Evolutionary conservation across 2,329 filamentous ascomycete species (phyloP).

Genomic region (Monilinia vaccinii-corymbosi): DNA sequence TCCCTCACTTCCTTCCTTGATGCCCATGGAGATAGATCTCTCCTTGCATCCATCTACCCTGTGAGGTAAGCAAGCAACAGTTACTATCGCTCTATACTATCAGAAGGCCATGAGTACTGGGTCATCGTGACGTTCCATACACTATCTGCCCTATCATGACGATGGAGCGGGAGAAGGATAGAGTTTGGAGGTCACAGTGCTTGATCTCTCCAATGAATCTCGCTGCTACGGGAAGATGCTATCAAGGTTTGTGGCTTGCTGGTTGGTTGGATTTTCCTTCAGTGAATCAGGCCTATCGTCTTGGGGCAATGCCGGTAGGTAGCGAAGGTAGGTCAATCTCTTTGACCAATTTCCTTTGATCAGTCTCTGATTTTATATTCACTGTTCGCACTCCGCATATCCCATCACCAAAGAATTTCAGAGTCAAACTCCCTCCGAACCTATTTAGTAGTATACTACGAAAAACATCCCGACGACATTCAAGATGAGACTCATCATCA

Average conservation of each 20-base stretch:
- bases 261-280: not conserved
- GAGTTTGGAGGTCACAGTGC: not conserved
- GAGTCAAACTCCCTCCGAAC: not conserved
- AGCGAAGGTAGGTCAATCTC: not conserved
- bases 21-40: not conserved
- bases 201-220: conserved; percentile 2
- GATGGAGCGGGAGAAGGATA: conserved; percentile 1
- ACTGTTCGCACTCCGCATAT: not conserved
- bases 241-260: not conserved
- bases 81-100: not conserved
- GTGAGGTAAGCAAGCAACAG: not conserved
- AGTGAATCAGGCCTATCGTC: not conserved
- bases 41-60: not conserved
- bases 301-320: not conserved
- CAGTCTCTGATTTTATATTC: not conserved
- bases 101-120: not conserved
- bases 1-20: not conserved
- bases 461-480: conserved; percentile 1
- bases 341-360: conserved; percentile 11
- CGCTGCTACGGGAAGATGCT: not conserved
- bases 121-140: conserved; percentile 9
- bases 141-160: conserved; percentile 2
- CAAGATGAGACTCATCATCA: conserved; percentile 72
- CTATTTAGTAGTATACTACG: not conserved
- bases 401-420: not conserved